These are phyloP conservation scores for Aspergillus fumigatiaffinis DNA, from an alignment of 2,329 filamentous ascomycete species.

Conservation along the genomic window DNA sequence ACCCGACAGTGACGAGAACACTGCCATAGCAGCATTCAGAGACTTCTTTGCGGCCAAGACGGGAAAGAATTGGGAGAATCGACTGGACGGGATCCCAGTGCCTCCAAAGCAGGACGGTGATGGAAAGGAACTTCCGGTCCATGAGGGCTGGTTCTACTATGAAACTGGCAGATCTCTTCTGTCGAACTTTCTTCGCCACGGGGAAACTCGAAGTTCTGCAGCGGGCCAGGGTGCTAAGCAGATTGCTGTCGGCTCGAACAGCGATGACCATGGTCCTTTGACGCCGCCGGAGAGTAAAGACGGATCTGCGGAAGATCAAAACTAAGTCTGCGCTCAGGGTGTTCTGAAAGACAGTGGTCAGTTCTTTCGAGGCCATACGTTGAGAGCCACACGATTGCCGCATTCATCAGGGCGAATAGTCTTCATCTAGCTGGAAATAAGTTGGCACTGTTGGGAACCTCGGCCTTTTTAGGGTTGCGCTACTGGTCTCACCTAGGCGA, in stretches of 20 bases:
- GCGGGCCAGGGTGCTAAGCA: neutral
- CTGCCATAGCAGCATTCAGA: conserved; percentile 51
- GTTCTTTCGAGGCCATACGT: too few relatives aligned
- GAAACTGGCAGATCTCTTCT: conserved; percentile 20
- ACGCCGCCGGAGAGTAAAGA: too few relatives aligned
- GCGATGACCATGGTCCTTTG: neutral
- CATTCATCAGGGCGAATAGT: too few relatives aligned
- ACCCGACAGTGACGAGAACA: conserved; percentile 25
- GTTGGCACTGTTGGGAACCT: too few relatives aligned
- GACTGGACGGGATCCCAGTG: conserved; percentile 13
- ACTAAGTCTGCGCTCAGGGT: neutral
- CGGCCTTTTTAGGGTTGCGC: neutral
- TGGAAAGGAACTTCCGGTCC: conserved; percentile 20
- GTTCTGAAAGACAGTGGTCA: too few relatives aligned
- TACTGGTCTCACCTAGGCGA: neutral
- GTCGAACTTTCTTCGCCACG: conserved; percentile 17
- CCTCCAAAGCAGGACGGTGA: conserved; percentile 20
- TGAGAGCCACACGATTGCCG: too few relatives aligned
- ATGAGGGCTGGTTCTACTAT: conserved; percentile 32
- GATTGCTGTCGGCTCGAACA: neutral
- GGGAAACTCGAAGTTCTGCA: neutral
- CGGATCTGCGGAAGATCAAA: too few relatives aligned
- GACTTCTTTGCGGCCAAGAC: conserved; percentile 58
- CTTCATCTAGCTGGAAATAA: too few relatives aligned
- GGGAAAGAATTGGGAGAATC: conserved; percentile 56